Percentiles rank a stretch among this genome's conserved stretches.
Evolutionary conservation across 2,329 filamentous ascomycete species (phyloP).

Genomic region (Podosphaera leucotricha): DNA sequence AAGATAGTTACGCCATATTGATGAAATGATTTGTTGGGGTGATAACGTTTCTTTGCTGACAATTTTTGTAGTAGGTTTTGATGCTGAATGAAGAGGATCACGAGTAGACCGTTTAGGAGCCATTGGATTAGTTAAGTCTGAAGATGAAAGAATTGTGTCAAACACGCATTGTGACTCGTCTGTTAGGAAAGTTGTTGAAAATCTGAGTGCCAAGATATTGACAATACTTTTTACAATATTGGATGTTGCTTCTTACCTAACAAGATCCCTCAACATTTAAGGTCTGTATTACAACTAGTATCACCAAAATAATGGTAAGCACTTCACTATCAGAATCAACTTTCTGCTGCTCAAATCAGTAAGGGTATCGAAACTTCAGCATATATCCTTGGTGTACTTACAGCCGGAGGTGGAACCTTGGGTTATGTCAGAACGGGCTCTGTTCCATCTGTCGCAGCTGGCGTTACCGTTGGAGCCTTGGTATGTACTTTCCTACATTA

Average conservation of each 20-base stretch:
- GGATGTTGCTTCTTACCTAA: too few species aligned
- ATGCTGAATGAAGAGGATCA: constrained; percentile 6
- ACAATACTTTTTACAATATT: too few species aligned
- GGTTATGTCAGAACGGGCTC: constrained; percentile 73
- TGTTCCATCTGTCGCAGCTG: constrained; percentile 65
- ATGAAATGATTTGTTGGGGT: constrained; percentile 32
- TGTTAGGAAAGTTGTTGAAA: too few species aligned
- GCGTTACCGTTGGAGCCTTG: constrained; percentile 54
- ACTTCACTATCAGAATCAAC: too few species aligned
- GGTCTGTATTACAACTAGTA: too few species aligned
- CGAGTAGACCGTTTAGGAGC: constrained; percentile 24
- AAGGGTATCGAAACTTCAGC: constrained; percentile 35
- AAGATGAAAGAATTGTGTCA: too few species aligned
- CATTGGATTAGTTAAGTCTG: constrained; percentile 17
- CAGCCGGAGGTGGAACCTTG: constrained; percentile 65
- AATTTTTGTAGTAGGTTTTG: neutral
- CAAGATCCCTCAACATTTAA: too few species aligned
- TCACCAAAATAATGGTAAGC: too few species aligned
- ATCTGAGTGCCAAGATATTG: too few species aligned
- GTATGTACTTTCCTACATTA: constrained; percentile 16
- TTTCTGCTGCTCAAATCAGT: too few species aligned
- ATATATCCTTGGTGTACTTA: constrained; percentile 56
- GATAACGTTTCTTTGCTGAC: constrained; percentile 3
- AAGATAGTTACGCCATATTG: constrained; percentile 57
- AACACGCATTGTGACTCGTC: too few species aligned